Evolutionary conservation across 345 rosid genomes (phyloP).

Genomic region (Eucalyptus curtisii): DNA sequence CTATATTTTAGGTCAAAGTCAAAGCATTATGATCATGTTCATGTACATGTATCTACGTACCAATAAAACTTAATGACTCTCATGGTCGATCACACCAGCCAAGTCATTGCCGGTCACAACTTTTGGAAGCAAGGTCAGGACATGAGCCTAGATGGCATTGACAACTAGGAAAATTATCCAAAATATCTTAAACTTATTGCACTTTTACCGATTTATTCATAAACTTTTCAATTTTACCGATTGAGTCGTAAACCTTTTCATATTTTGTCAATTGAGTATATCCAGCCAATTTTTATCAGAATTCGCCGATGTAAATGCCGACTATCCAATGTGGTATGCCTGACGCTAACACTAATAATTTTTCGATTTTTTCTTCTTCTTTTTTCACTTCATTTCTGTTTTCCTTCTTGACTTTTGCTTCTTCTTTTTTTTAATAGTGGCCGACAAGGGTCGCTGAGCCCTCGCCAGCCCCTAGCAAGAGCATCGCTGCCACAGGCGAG

Average conservation of each 20-base stretch:
- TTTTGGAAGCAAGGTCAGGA: background rate
- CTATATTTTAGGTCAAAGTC: background rate
- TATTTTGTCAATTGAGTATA: too few species aligned
- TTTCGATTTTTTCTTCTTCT: too few species aligned
- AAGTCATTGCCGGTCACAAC: background rate
- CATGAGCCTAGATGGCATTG: background rate
- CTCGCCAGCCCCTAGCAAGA: too few species aligned
- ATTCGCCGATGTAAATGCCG: rapidly evolving
- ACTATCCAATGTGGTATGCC: rapidly evolving
- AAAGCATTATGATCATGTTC: background rate
- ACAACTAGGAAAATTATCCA: too few species aligned
- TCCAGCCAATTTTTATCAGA: rapidly evolving
- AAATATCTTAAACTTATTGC: rapidly evolving
- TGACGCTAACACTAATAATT: too few species aligned
- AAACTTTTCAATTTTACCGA: rapidly evolving
- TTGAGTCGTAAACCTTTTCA: rapidly evolving
- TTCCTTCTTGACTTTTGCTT: too few species aligned
- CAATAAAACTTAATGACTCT: background rate
- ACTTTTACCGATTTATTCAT: rapidly evolving
- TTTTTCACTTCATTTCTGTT: too few species aligned
- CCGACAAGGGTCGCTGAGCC: rapidly evolving
- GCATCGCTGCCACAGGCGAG: rapidly evolving
- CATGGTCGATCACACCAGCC: background rate
- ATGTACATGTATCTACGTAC: background rate
- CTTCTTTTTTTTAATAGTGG: too few species aligned